Percentiles rank a stretch among this genome's conserved stretches.
phyloP scores from a whole-genome alignment of 345 rosid species.

The Eutrema heterophyllum region DNA sequence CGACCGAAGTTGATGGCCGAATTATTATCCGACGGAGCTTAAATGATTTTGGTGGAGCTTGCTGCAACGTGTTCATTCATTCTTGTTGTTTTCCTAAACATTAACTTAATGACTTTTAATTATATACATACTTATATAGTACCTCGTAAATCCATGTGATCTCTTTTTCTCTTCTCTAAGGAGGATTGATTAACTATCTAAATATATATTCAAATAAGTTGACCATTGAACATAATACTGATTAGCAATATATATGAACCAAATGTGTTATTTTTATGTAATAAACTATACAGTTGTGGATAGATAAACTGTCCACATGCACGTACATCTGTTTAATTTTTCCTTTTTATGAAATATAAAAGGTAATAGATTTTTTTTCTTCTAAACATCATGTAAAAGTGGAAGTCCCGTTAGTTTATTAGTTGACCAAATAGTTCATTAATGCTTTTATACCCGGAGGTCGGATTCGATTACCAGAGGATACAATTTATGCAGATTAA shows the following conservation, averaged over 20 bases:
- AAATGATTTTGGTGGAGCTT: conserved; percentile 18
- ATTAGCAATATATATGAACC: not conserved
- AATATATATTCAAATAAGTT: not conserved
- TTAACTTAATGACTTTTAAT: not conserved
- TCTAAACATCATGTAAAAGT: no score
- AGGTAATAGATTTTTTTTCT: no score
- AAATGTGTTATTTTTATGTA: not conserved
- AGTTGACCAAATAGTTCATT: no score
- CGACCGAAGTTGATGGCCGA: not conserved
- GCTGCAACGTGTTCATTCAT: conserved; percentile 24
- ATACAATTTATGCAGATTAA: no score
- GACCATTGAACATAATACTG: not conserved
- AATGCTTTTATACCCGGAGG: no score
- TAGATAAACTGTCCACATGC: not conserved
- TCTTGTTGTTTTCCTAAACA: conserved; percentile 28
- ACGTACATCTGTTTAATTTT: not conserved
- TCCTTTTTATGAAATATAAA: not conserved
- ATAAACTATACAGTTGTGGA: not conserved
- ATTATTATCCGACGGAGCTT: conserved; percentile 19
- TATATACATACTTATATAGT: not conserved
- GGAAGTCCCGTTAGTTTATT: no score
- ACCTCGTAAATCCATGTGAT: not conserved
- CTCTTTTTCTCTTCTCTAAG: not conserved
- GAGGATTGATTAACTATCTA: not conserved
- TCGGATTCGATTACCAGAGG: no score